Evolutionary conservation across 106 monocot genomes (phyloP), one percentile per base, ranked within the genome.

Genomic region (Dendrobium huoshanense): DNA sequence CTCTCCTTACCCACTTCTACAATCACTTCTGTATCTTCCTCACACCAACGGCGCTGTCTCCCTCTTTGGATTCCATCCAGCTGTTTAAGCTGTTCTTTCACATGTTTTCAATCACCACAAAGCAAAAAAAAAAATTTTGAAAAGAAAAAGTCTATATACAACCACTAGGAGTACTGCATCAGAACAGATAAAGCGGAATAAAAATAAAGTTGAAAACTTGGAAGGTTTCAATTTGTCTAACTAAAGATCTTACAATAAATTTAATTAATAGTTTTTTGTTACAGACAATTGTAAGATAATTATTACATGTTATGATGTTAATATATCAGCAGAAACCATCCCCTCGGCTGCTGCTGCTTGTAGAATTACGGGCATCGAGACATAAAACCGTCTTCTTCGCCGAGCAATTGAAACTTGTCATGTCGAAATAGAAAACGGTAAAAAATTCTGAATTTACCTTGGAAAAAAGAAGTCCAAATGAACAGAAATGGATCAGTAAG

Each of bases 361-460:
- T 43, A 19, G 74, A 74, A 74, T 44, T 44, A 29, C 44, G 8
- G 43, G 74, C 41, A 8, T 74, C 7, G 74, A 74, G 74, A 74
- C 74, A 43, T 74, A 74, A 74, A 74, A 74, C 74, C 43, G 74
- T 44, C 74, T 74, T 74, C 74, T 44, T 74, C 74, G 20, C 74
- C 74, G 43, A 17, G 33, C 72, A 20, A 37, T 37, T 33, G 70
- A 37, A 65, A 72, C 40, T 72, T 40, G 16, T 4, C 33, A 72
- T 72, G 40, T 16, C 10, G 27, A 72, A 4, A 40, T 3, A 51
- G 15, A 51, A 61, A 61, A 61, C 3, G 61, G 22, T 61, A 22
- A 61, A 61, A 51, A 61, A 61, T 61, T 22, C 6, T 61, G n/a
- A 61, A 61, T 61, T 61, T 61, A n/a, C n/a, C 61, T 0, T 61